These are phyloP conservation scores for Circinella umbellata DNA, from an alignment of 371 early-diverging fungal genomes.

Conservation along the genomic window DNA sequence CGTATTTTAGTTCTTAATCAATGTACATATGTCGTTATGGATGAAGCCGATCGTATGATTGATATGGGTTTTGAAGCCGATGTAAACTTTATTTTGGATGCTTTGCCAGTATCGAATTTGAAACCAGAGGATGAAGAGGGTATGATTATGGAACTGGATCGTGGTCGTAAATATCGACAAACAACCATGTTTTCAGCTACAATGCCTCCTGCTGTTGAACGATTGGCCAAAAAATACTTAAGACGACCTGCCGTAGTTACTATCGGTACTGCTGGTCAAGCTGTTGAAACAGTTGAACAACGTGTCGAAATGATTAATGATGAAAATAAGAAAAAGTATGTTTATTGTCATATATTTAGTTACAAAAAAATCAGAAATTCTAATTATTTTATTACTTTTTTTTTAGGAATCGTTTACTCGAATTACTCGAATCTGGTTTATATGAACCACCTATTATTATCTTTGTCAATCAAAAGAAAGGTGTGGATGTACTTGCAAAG, in stretches of 20 bases:
- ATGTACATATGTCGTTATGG: conserved; percentile 94
- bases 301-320: conserved; percentile 91
- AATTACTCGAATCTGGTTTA: conserved; percentile 68
- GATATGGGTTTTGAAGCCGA: conserved; percentile 98
- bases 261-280: conserved; percentile 97
- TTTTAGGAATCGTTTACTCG: conserved; percentile 73
- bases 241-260: conserved; percentile 95
- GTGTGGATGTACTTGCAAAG: conserved; percentile 77
- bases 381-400: neutral
- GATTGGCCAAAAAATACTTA: conserved; percentile 92
- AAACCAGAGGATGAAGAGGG: conserved; percentile 85
- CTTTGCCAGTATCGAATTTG: conserved; percentile 87
- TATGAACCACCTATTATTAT: conserved; percentile 92
- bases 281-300: conserved; percentile 94
- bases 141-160: conserved; percentile 32
- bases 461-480: conserved; percentile 96
- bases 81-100: conserved; percentile 93
- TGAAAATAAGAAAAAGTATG: conserved; percentile 82
- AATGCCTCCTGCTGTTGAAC: conserved; percentile 97
- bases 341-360: neutral
- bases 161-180: conserved; percentile 80
- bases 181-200: conserved; percentile 99
- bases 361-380: no score
- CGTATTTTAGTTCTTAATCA: conserved; percentile 85
- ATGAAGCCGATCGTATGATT: conserved; percentile 98